Evolutionary conservation across 805 yeast genomes (phyloP).

Genomic region (Komagataella pseudopastoris): DNA sequence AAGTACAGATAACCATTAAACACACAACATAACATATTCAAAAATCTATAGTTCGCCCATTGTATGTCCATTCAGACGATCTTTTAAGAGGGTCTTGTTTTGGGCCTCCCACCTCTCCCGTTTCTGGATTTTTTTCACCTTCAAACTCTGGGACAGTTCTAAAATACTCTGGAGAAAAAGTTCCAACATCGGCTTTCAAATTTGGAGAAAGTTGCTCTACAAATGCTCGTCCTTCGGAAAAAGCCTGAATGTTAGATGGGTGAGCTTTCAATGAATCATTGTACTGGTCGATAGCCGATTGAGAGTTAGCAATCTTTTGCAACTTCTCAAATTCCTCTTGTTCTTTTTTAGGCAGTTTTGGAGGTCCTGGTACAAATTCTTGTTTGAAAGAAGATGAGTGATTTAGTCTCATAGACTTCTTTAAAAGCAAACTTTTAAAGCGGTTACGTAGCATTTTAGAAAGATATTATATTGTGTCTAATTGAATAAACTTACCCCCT

Average conservation of each 20-base stretch:
- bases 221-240: conserved; percentile 6
- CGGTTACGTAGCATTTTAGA: not conserved
- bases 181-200: conserved; percentile 40
- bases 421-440: not conserved
- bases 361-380: conserved; percentile 33
- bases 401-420: not conserved
- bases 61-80: conserved; percentile 88
- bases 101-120: conserved; percentile 96
- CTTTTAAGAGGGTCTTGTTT: conserved; percentile 84
- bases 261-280: conserved; percentile 26
- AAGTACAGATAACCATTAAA: not conserved
- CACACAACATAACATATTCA: conserved; percentile 15
- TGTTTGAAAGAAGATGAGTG: not conserved
- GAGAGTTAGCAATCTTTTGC: conserved; percentile 69
- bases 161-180: conserved; percentile 53
- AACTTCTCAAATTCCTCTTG: conserved; percentile 87
- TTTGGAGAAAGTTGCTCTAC: conserved; percentile 3
- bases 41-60: conserved; percentile 94
- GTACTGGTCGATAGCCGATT: conserved; percentile 65
- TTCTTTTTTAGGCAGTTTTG: conserved; percentile 62
- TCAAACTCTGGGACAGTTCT: conserved; percentile 89
- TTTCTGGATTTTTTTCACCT: conserved; percentile 83
- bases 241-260: conserved; percentile 14
- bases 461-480: not conserved
- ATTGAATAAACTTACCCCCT: not conserved